These are phyloP conservation scores for Chaetomium sp. DNA, from an alignment of 2,329 filamentous ascomycete genomes.

Conservation along the genomic window DNA sequence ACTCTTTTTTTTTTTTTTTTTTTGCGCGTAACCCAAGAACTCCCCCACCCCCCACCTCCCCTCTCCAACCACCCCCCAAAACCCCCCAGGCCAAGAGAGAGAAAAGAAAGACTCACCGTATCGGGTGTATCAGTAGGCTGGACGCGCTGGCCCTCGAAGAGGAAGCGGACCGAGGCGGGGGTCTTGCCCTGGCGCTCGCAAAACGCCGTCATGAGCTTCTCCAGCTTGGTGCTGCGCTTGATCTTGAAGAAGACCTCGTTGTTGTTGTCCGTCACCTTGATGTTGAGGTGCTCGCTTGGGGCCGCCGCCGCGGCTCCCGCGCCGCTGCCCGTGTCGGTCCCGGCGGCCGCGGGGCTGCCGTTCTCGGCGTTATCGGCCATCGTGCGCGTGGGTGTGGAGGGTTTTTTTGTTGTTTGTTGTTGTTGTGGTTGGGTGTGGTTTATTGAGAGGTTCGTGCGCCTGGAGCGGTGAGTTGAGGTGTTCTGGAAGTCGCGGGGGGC, in stretches of 20 bases:
- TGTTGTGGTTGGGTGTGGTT: neutral
- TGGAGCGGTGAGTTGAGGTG: neutral
- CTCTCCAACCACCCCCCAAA: neutral
- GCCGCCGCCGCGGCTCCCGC: conserved; percentile 41
- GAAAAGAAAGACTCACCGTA: conserved; percentile 63
- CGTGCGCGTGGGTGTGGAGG: conserved; percentile 20
- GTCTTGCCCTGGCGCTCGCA: conserved; percentile 95
- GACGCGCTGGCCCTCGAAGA: conserved; percentile 95
- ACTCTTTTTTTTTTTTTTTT: neutral
- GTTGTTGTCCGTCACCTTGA: conserved; percentile 99
- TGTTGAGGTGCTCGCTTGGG: conserved; percentile 85
- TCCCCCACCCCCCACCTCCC: no score
- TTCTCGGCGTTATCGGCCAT: conserved; percentile 59
- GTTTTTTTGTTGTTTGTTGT: neutral
- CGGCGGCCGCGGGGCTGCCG: conserved; percentile 49
- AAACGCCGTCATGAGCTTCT: conserved; percentile 98
- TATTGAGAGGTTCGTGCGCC: conserved; percentile 3
- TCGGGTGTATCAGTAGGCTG: conserved; percentile 89
- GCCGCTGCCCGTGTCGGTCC: conserved; percentile 40
- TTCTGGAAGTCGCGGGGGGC: neutral
- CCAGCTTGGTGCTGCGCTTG: conserved; percentile 91
- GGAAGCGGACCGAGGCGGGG: conserved; percentile 80
- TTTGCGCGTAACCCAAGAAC: neutral
- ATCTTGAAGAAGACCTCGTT: conserved; percentile 99
- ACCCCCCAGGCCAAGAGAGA: neutral